A percentile compares a stretch with the other conserved stretches of the same genome.
These are phyloP conservation scores for Monosporascus sp. DNA, from an alignment of 2,329 filamentous ascomycete species.

Conservation along the genomic window DNA sequence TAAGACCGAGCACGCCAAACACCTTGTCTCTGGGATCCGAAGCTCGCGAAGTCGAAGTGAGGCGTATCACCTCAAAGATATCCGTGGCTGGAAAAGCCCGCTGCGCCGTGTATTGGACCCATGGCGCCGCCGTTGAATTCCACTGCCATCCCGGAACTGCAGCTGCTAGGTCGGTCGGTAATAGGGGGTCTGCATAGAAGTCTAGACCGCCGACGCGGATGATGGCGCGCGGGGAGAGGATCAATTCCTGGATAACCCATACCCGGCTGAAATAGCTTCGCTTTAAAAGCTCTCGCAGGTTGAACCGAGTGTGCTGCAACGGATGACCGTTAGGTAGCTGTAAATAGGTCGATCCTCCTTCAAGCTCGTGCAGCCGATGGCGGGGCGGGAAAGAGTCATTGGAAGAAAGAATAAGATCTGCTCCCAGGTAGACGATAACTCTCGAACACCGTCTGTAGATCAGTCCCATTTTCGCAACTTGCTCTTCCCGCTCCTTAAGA, in stretches of 20 bases:
- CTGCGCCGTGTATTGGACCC: not conserved
- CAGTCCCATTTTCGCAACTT: slow-evolving; percentile 2
- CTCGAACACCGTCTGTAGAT: not conserved
- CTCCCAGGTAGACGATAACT: not conserved
- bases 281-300: not conserved
- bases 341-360: too few relatives aligned
- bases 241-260: slow-evolving; percentile 2
- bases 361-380: not conserved
- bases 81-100: not conserved
- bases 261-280: not conserved
- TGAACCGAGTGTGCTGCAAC: too few relatives aligned
- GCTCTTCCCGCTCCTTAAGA: not conserved
- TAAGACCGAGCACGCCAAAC: slow-evolving; percentile 1
- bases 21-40: slow-evolving; percentile 1
- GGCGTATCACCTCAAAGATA: not conserved
- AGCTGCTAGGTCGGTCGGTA: not conserved
- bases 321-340: too few relatives aligned
- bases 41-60: not conserved
- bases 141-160: not conserved
- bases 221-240: not conserved
- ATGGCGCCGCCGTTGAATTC: too few relatives aligned
- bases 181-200: not conserved
- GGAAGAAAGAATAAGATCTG: not conserved
- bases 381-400: not conserved
- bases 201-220: not conserved